Evolutionary conservation across 139 green algal genomes (phyloP), one percentile per base, ranked within the genome.

Genomic region (Micractinium sp.): DNA sequence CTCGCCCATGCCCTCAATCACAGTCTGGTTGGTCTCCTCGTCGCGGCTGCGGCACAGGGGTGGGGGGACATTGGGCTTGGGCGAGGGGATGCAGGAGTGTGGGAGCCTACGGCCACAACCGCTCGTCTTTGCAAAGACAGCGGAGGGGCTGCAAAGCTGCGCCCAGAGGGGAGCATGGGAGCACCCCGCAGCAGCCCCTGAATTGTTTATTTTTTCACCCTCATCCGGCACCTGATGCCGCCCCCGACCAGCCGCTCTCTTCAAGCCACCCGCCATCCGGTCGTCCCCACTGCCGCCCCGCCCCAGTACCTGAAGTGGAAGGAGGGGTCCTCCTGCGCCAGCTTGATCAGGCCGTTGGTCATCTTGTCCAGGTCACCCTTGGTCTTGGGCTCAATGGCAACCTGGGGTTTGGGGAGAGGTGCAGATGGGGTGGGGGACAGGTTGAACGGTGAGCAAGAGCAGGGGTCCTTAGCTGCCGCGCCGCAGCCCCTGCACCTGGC

Each of bases 1-100:
- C 94, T 99, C 98, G 60, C 98, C 98, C 98, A 99, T 99, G 92
- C 98, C 98, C 94, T 99, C 96, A 85, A 99, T 99, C 36, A 99
- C 89, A 39, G 95, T 97, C 94, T 98, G 94, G 94, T 97, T 98
- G 91, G 96, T 99, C 94, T 99, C 97, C 74, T 99, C 96, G 87
- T 99, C 98, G 53, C 98, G 94, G 85, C 81, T 92, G 82, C 82
- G 39, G 15, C 0, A 2, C 3, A 31, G 80, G 73, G 79, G 38
- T 67, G 78, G 9, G 56, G 31, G 81, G 31, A 27, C 31, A 29
- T 25, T 73, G 63, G 16, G 63, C 7, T 73, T n/a, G 63, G 63
- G 22, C 14, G 63, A 12, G 47, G 5, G 47, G 47, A 56, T 56
- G 47, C 47, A 56, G 9, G 9, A 5, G 47, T 56, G 47, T 56